A percentile compares a stretch with the other conserved stretches of the same genome.
Evolutionary conservation across 768 basidiomycete genomes (phyloP).

Genomic region (Sporobolomyces roseus): DNA sequence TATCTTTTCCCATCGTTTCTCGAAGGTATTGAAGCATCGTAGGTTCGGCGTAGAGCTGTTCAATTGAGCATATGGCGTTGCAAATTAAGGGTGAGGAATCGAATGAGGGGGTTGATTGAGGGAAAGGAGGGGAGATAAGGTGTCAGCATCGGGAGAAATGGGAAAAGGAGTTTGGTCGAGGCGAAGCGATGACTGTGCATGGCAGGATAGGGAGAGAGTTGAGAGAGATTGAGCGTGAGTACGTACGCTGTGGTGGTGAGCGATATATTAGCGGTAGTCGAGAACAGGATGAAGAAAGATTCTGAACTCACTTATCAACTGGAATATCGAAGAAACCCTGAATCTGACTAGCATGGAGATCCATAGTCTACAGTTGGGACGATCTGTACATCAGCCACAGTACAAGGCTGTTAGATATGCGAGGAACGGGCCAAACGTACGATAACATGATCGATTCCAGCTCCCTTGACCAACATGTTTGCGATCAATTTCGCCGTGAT

Average conservation of each 20-base stretch:
- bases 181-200: no score
- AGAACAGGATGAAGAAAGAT: no score
- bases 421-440: conserved; percentile 54
- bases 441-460: conserved; percentile 94
- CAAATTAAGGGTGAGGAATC: background rate
- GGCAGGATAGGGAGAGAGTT: no score
- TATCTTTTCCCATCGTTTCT: conserved; percentile 65
- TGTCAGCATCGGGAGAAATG: background rate
- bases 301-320: conserved; percentile 90
- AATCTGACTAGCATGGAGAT: conserved; percentile 96
- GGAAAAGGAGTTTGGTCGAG: background rate
- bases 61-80: background rate
- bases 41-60: conserved; percentile 87
- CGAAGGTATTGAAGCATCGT: conserved; percentile 93
- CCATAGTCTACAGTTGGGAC: conserved; percentile 80
- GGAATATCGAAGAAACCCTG: conserved; percentile 99
- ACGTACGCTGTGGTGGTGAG: no score
- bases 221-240: no score
- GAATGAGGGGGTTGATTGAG: background rate
- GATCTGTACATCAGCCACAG: no score
- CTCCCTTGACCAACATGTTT: conserved; percentile 82
- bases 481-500: conserved; percentile 98
- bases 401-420: background rate
- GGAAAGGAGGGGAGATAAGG: background rate
- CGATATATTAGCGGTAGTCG: no score